phyloP scores from a whole-genome alignment of 2,329 filamentous ascomycete species.

The Trichophyton simii region DNA sequence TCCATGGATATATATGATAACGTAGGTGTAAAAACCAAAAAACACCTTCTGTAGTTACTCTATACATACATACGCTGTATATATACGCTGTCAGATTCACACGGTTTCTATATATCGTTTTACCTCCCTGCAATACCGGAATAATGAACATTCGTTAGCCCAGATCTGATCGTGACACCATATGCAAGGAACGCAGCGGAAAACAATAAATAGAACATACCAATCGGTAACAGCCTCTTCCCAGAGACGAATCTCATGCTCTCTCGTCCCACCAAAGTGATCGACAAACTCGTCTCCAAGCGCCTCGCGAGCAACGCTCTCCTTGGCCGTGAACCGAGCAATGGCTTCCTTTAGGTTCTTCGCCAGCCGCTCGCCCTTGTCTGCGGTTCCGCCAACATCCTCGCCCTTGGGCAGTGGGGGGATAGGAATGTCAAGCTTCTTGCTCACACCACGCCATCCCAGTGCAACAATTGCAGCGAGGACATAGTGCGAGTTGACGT shows the following conservation, averaged over 20 bases:
- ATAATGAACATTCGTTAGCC: constrained; percentile 8
- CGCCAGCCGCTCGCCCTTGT: constrained; percentile 65
- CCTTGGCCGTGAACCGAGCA: constrained; percentile 59
- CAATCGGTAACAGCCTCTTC: constrained; percentile 96
- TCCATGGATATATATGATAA: too few species aligned
- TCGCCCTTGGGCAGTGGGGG: constrained; percentile 77
- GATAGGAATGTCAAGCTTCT: constrained; percentile 71
- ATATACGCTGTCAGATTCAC: constrained; percentile 20
- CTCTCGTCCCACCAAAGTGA: constrained; percentile 80
- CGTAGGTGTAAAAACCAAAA: too few species aligned
- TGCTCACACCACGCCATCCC: constrained; percentile 83
- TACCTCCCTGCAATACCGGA: constrained; percentile 48
- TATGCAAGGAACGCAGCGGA: neutral
- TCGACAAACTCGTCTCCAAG: constrained; percentile 94
- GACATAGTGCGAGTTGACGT: constrained; percentile 79
- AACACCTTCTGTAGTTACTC: too few species aligned
- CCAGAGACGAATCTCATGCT: constrained; percentile 83
- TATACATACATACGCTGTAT: neutral
- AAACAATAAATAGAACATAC: constrained; percentile 41
- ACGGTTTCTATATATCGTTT: constrained; percentile 69
- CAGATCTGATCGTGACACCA: neutral
- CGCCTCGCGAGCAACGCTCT: constrained; percentile 81
- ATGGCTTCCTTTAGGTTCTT: constrained; percentile 79
- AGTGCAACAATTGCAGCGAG: constrained; percentile 75
- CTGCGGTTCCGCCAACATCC: constrained; percentile 58